Conservation (phyloP, 345 rosid genomes). For the Syzygium aromaticum region DNA sequence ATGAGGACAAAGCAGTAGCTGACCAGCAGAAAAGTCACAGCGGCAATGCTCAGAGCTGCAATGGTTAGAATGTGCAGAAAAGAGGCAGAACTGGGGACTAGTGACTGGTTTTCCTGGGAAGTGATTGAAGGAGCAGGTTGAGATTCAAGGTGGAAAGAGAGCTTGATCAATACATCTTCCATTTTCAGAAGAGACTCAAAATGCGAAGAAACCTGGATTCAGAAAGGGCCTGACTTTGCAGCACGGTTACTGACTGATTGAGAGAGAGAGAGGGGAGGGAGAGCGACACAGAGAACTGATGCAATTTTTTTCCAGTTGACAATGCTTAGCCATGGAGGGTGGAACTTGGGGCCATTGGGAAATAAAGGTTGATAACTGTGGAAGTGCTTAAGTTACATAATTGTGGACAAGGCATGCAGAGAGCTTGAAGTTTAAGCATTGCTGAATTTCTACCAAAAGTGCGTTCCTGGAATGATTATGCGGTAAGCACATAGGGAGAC, state of each 20-base stretch:
- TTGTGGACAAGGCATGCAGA: neutral
- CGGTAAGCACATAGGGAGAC: neutral
- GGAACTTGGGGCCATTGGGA: neutral
- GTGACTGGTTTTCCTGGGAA: constrained; percentile 2
- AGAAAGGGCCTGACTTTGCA: neutral
- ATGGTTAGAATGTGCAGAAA: constrained; percentile 34
- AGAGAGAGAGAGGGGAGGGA: neutral
- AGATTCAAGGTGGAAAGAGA: constrained; percentile 1
- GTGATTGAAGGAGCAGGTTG: constrained; percentile 9
- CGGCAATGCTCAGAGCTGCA: constrained; percentile 22
- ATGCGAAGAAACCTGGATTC: neutral
- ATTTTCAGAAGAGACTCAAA: neutral
- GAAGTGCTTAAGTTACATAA: neutral
- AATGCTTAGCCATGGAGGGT: neutral
- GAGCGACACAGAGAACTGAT: neutral
- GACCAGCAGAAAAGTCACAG: constrained; percentile 32
- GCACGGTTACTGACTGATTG: neutral
- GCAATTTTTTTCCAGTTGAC: neutral
- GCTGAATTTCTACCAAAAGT: neutral
- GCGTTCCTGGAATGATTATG: neutral
- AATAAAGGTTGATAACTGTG: neutral
- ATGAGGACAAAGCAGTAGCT: constrained; percentile 28
- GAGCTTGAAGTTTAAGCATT: neutral
- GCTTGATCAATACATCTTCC: neutral
- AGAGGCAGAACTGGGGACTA: constrained; percentile 17